Conservation (phyloP, 2,329 filamentous ascomycete species). For the Geoglossum cookeanum region DNA sequence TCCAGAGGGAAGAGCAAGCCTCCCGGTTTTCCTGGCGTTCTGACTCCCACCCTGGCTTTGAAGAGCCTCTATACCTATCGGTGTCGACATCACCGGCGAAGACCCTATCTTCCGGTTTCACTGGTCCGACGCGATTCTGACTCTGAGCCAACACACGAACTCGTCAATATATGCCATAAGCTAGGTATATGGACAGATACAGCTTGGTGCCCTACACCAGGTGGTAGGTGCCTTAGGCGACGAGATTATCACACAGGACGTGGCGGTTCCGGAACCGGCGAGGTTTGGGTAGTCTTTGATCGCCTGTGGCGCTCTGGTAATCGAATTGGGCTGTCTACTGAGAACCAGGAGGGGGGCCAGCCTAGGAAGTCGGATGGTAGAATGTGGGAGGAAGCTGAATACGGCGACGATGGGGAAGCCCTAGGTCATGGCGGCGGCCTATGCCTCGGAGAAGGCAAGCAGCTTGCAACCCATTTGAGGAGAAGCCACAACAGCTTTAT, state of each 20-base stretch:
- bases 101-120: slow-evolving; percentile 37
- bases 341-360: slow-evolving; percentile 10
- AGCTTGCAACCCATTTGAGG: slow-evolving; percentile 32
- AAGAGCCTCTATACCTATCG: slow-evolving; percentile 42
- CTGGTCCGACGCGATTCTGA: slow-evolving; percentile 37
- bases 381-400: slow-evolving; percentile 36
- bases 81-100: slow-evolving; percentile 40
- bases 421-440: slow-evolving; percentile 29
- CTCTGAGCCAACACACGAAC: slow-evolving; percentile 39
- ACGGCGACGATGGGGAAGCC: slow-evolving; percentile 34
- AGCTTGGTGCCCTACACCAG: slow-evolving; percentile 40
- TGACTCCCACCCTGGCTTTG: slow-evolving; percentile 24
- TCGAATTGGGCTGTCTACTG: slow-evolving; percentile 29
- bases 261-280: slow-evolving; percentile 32
- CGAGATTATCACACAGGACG: slow-evolving; percentile 37
- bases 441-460: slow-evolving; percentile 31
- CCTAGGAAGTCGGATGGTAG: slow-evolving; percentile 26
- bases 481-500: slow-evolving; percentile 33
- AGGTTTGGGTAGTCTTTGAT: slow-evolving; percentile 44
- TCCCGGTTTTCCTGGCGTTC: not conserved
- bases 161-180: slow-evolving; percentile 38
- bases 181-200: slow-evolving; percentile 42
- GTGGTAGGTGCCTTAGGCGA: slow-evolving; percentile 34
- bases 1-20: slow-evolving; percentile 5
- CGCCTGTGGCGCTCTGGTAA: slow-evolving; percentile 39